Evolutionary conservation across 2,329 filamentous ascomycete genomes (phyloP), one percentile per base, ranked within the genome.

Genomic region (Xylariaceae sp.): DNA sequence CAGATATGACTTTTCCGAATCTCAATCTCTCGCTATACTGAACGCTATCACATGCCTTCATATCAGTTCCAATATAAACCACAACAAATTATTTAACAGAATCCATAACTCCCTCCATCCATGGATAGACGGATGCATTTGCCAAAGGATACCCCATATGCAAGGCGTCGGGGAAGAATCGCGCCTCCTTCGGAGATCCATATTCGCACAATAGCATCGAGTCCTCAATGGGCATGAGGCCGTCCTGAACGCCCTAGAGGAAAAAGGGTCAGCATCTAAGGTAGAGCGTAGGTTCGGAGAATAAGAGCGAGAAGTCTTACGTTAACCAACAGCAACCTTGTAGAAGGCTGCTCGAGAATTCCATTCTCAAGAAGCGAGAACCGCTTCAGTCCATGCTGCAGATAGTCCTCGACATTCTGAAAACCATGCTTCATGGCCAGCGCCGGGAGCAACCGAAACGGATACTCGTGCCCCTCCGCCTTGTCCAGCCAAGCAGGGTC

Each of bases 61-160:
- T 3, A 10, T 13, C 32, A 3, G 4, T 12, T 22, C 7, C 19
- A 42, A 13, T 5, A 22, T 2, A 21, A 19, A n/a, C 18, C 8
- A 42, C 13, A 19, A 5, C 5, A 21, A 15, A 13, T 60, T 54
- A 61, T 47, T 61, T 59, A 26, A 44, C 50, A 66, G 68, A 69
- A 7, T 50, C 62, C 72, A 83, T 76, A 1, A 83, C 76, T 52
- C 72, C 68, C 63, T 84, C 80, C 75, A 84, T 80, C 81, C 80
- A 85, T 1, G 81, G 79, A 64, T 83, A 84, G 21, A 84, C 79
- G 4, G 72, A 70, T 3, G 64, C 67, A 58, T 84, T 84, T 0
- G 81, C 80, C 63, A 76, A 67, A 4, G 85, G 84, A 64, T 87
- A 87, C 12, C 84, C 84, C 84, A 87, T 87, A 62, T 87, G 84